Base-by-base conservation (phyloP, 768 basidiomycete species). In the Gymnopilus dilepis region DNA sequence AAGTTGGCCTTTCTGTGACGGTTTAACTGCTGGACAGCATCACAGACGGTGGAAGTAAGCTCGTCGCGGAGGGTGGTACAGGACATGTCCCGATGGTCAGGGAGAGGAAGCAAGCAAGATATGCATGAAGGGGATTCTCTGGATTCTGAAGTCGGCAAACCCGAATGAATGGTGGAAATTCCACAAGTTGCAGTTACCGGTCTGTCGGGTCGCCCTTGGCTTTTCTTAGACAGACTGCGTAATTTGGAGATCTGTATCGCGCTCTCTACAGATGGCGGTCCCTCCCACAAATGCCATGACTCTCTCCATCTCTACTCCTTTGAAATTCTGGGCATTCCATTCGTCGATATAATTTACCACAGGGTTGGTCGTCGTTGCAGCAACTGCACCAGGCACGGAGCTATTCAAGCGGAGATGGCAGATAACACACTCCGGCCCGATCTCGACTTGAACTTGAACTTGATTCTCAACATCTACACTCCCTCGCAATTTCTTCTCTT, bases 31-130 rank as follows among this genome's bases (percentile, higher is more conserved):
- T 82, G 77, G n/a, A 83, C 72, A 3, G 83, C 83, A 61, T 77
- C 77, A 61, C 76, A 78, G 22, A 82, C 81, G 15, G 82, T 82
- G 2, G 78, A 76, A 13, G 82, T 84, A 61, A 86, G 79, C 67
- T 84, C 83, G 72, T 86, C 84, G 59, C 73, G 74, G 24, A 75
- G 70, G 26, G 68, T 37, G 45, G 69, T 64, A 41, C 73, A 65
- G 66, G 72, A 53, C 65, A 68, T 65, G 62, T 30, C 26, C 47
- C 53, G 60, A 56, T 60, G 61, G 59, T 53, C 58, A 56, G 59
- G 64, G 61, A 59, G 53, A 45, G 65, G 50, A 57, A 42, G 66
- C 51, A 41, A 30, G 22, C 38, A 42, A 53, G 33, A 24, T 22
- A 59, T 42, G 58, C 52, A 66, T 63, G 28, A 34, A 64, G 55